Evolutionary conservation across 371 early-diverging fungal species (phyloP), one percentile per base, ranked within the genome.

Genomic region (Mucor circinelloides): DNA sequence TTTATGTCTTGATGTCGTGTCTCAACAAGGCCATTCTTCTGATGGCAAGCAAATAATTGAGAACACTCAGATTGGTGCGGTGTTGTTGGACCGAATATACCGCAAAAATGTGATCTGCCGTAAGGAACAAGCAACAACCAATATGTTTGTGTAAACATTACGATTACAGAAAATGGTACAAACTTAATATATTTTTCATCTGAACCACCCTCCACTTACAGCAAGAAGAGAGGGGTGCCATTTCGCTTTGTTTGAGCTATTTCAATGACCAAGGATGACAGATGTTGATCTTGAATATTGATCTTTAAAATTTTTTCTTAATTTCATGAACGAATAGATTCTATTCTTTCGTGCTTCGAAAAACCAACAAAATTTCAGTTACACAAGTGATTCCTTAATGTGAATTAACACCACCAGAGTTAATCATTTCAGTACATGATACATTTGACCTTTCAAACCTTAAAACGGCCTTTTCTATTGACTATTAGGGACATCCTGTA

Each of bases 121-220:
- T 12, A 50, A 25, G 50, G 23, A 23, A 50, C 9, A 50, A 50
- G 40, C 40, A 40, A 15, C 52, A 52, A 13, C 13, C 2, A 31
- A 55, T 30, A n/a, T 56, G 56, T 56, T 56, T 56, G 56, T 56
- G 56, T 56, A 56, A 56, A 56, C 32, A 56, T 56, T 56, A 56
- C 31, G 56, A 56, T 56, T 56, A 31, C 56, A 31, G 56, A 32
- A 56, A 56, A 31, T 15, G 32, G 52, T 27, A 52, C 46, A 46
- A 46, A 5, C n/a, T 46, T 46, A 31, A 31, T n/a, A 56, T 31
- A n/a, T 32, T 56, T n/a, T 17, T 56, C 17, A n/a, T 32, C n/a
- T n/a, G n/a, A n/a, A n/a, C n/a, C n/a, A n/a, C n/a, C n/a, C n/a
- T n/a, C 17, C 3, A 31, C 9, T n/a, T 5, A 21, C 21, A 46